Conservation (phyloP, 2,329 filamentous ascomycete species). For the Fusarium nygamai region DNA sequence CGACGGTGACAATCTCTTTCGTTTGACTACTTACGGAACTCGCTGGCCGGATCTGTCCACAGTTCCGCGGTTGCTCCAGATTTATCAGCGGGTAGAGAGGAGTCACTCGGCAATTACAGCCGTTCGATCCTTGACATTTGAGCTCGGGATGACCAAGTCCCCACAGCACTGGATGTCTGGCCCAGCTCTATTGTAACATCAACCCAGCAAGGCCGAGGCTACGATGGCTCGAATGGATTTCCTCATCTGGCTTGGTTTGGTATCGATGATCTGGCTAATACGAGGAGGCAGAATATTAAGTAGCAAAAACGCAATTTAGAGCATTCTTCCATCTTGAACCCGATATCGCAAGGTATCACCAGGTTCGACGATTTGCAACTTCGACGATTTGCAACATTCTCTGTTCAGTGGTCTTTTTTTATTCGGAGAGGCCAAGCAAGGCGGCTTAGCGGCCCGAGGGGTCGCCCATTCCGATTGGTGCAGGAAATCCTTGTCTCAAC, state of each 20-base stretch:
- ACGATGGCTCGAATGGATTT: background rate
- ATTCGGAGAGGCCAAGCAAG: background rate
- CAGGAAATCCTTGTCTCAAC: background rate
- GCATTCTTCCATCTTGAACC: too few species aligned
- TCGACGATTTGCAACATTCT: too few species aligned
- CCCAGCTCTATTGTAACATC: background rate
- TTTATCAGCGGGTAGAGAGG: background rate
- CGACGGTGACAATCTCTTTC: background rate
- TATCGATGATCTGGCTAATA: background rate
- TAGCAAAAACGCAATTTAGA: background rate
- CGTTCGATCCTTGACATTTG: background rate
- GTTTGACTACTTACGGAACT: background rate
- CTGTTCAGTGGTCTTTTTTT: background rate
- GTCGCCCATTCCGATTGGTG: background rate
- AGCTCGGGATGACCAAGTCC: background rate
- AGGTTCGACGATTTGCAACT: too few species aligned
- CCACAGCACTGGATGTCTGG: background rate
- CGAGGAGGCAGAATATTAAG: background rate
- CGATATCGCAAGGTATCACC: too few species aligned
- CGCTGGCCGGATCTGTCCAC: background rate
- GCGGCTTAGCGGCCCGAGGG: background rate
- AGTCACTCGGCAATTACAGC: background rate
- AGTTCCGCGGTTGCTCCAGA: background rate
- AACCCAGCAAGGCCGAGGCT: background rate
- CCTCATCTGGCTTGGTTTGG: background rate